These are phyloP conservation scores for Aspergillus carlsbadensis DNA, from an alignment of 495 filamentous ascomycete species.

Conservation along the genomic window DNA sequence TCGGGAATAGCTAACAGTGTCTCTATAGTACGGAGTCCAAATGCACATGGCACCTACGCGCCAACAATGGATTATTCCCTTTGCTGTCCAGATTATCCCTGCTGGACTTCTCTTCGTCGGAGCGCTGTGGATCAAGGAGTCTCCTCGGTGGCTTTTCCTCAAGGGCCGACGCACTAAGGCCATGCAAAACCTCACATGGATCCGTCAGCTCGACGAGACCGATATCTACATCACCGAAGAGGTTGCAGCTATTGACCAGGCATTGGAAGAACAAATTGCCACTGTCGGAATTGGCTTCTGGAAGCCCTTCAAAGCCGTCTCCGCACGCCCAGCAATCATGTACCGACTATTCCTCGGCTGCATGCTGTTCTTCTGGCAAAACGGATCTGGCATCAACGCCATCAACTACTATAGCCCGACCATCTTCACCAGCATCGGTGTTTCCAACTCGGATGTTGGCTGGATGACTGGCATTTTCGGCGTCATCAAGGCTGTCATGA, in stretches of 20 bases:
- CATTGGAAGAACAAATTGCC: constrained; percentile 53
- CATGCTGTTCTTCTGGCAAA: constrained; percentile 68
- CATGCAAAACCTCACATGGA: constrained; percentile 59
- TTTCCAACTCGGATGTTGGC: constrained; percentile 37
- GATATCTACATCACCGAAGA: constrained; percentile 69
- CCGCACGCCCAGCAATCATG: constrained; percentile 41
- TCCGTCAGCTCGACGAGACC: constrained; percentile 56
- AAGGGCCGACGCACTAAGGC: constrained; percentile 50
- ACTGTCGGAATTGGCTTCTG: constrained; percentile 64
- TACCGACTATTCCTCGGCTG: constrained; percentile 67
- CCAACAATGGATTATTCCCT: constrained; percentile 56
- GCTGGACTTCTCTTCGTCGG: constrained; percentile 47
- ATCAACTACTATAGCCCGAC: constrained; percentile 67
- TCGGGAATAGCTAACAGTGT: neutral
- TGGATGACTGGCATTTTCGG: constrained; percentile 53
- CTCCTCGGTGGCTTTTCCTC: constrained; percentile 58
- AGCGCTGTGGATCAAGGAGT: constrained; percentile 50
- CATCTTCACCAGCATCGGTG: constrained; percentile 59
- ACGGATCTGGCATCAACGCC: constrained; percentile 64
- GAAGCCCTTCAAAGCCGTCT: constrained; percentile 62
- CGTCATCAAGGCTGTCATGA: constrained; percentile 54
- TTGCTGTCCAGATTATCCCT: constrained; percentile 56
- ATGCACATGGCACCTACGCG: constrained; percentile 30
- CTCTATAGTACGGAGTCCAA: constrained; percentile 38
- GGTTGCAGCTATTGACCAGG: constrained; percentile 58